Base-by-base conservation (phyloP, 2,329 filamentous ascomycete genomes). In the Phaeomoniella chlamydospora region DNA sequence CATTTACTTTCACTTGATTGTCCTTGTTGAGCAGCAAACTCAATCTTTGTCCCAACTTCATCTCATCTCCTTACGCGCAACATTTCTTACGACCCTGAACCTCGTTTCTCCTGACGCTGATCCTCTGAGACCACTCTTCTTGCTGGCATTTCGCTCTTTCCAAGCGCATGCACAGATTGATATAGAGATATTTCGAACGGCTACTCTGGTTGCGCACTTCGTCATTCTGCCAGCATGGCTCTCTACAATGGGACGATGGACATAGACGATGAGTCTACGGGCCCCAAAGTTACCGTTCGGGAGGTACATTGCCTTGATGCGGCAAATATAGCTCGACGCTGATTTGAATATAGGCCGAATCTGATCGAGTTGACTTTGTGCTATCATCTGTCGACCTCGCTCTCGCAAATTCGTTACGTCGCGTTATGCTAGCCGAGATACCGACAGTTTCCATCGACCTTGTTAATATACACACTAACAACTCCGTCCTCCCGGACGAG, bases 391-490 rank as follows among this genome's bases (percentile, higher is more conserved):
- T 88, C 50, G 85, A 93, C 54, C 77, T 94, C 40, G 74, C 86
- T 43, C 85, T 94, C 49, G 88, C 88, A 50, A 98, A 98, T 67
- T 81, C 86, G 32, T 64, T 96, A 42, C 87, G 88, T 43, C 83
- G 88, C 53, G 72, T 85, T 40, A 88, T 96, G 64, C 78, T 94
- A 45, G 83, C 85, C 50, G 88, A 98, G 62, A 82, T 98, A 40
- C 87, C 88, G 9, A 94, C 85, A 15, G 77, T 96, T 49, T 87
- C 90, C 43, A 87, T 96, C 57, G 88, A 98, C 53, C 73, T 94
- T 11, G 87, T 96, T 43, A 85, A 96, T 58, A 78, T 98, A 45
- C 79, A 92, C 53, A 73, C 72, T 51, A 98, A 98, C 67, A 93
- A 81, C 39, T 92, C 87, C n/a, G 87, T 94, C 3, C 75, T 96